A percentile compares a stretch with the other conserved stretches of the same genome.
phyloP scores from a whole-genome alignment of 2,329 filamentous ascomycete species.

The Polytolypa hystricis region DNA sequence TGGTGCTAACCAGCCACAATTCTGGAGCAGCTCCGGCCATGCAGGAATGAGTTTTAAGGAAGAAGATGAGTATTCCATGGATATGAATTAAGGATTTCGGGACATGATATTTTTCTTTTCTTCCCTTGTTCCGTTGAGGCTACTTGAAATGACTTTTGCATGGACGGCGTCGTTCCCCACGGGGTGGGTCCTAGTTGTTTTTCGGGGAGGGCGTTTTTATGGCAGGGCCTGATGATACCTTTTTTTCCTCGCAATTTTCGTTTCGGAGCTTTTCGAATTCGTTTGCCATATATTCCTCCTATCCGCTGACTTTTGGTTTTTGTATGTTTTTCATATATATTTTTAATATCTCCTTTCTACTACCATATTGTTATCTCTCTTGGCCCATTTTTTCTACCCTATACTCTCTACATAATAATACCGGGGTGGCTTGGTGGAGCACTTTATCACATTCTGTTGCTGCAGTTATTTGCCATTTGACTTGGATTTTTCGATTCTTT shows the following conservation, averaged over 20 bases:
- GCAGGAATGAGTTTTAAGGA: constrained; percentile 73
- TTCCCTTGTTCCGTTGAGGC: constrained; percentile 56
- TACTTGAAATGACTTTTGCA: not conserved
- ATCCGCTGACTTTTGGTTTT: too few relatives aligned
- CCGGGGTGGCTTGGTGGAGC: too few relatives aligned
- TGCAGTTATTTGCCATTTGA: too few relatives aligned
- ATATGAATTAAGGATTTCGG: constrained; percentile 34
- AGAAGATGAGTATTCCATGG: constrained; percentile 88
- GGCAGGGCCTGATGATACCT: not conserved
- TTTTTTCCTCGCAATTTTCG: not conserved
- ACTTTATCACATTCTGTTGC: too few relatives aligned
- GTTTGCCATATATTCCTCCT: too few relatives aligned
- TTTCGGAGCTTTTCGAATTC: not conserved
- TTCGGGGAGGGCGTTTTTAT: constrained; percentile 4
- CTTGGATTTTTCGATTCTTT: too few relatives aligned
- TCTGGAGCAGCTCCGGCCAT: constrained; percentile 40
- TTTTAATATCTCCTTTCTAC: too few relatives aligned
- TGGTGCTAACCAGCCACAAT: constrained; percentile 39
- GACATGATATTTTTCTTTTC: constrained; percentile 1
- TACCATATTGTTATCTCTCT: too few relatives aligned
- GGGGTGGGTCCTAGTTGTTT: constrained; percentile 1
- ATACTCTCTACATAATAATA: too few relatives aligned
- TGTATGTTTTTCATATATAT: too few relatives aligned
- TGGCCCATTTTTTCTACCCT: too few relatives aligned
- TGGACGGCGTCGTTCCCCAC: constrained; percentile 4